phyloP scores from a whole-genome alignment of 768 basidiomycete genomes.

The Neoboletus brunneissimus region DNA sequence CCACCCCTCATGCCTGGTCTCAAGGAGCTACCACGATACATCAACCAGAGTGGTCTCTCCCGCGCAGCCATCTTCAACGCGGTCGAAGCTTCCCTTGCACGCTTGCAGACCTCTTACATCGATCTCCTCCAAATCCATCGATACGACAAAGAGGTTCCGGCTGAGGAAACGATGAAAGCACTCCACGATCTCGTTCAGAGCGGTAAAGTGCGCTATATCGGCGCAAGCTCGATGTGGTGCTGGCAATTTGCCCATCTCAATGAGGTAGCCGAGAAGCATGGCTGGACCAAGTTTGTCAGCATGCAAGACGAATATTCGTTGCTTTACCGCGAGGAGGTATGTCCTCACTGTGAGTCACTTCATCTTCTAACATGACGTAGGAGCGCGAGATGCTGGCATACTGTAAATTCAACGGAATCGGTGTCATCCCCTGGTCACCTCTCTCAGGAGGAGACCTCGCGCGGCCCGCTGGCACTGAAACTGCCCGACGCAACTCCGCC shows the following conservation, averaged over 20 bases:
- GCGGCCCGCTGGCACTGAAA: slow-evolving; percentile 32
- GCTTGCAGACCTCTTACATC: slow-evolving; percentile 37
- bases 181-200: slow-evolving; percentile 47
- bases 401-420: slow-evolving; percentile 49
- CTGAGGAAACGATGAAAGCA: slow-evolving; percentile 49
- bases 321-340: slow-evolving; percentile 54
- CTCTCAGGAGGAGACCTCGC: slow-evolving; percentile 40
- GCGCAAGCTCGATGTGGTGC: slow-evolving; percentile 45
- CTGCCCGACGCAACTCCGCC: slow-evolving; percentile 14
- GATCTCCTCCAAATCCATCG: slow-evolving; percentile 47
- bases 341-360: not conserved
- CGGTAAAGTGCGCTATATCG: slow-evolving; percentile 52
- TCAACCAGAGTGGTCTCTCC: slow-evolving; percentile 37
- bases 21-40: slow-evolving; percentile 14
- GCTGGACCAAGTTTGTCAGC: slow-evolving; percentile 53
- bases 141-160: slow-evolving; percentile 36
- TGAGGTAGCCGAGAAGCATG: slow-evolving; percentile 42
- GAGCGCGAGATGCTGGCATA: slow-evolving; percentile 47
- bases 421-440: slow-evolving; percentile 51
- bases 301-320: slow-evolving; percentile 56
- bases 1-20: not conserved
- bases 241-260: slow-evolving; percentile 49
- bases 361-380: slow-evolving; percentile 19
- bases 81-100: slow-evolving; percentile 36
- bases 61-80: slow-evolving; percentile 38